Conservation (phyloP, 805 yeast species). For the Suhomyces xylopsoci region DNA sequence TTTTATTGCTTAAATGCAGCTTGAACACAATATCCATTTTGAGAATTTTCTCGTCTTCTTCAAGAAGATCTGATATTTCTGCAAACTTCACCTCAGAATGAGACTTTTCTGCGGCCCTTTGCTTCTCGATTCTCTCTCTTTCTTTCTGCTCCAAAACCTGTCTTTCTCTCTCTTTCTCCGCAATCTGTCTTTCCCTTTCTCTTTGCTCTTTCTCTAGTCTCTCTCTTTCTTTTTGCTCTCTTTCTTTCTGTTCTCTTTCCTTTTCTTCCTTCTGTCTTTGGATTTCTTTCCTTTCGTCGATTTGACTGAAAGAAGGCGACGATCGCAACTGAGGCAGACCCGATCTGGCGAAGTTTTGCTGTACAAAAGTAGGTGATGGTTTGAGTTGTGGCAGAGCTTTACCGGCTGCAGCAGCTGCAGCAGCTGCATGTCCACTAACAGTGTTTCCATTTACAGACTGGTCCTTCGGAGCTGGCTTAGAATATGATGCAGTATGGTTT, state of each 20-base stretch:
- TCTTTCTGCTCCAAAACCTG: neutral
- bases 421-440: constrained; percentile 4
- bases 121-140: neutral
- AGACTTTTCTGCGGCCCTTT: neutral
- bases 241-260: neutral
- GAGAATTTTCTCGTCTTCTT: constrained; percentile 36
- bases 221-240: neutral
- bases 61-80: constrained; percentile 32
- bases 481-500: neutral
- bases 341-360: neutral
- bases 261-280: neutral
- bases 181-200: neutral
- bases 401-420: constrained; percentile 7
- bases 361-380: neutral
- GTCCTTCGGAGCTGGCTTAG: neutral
- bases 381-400: neutral
- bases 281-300: neutral
- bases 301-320: neutral
- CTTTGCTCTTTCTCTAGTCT: neutral
- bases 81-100: constrained; percentile 22
- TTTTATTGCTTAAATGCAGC: constrained; percentile 30
- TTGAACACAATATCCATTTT: constrained; percentile 39
- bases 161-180: neutral
- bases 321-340: neutral
- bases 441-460: neutral